Conservation (phyloP, 768 basidiomycete genomes). For the Trametes sanguinea region DNA sequence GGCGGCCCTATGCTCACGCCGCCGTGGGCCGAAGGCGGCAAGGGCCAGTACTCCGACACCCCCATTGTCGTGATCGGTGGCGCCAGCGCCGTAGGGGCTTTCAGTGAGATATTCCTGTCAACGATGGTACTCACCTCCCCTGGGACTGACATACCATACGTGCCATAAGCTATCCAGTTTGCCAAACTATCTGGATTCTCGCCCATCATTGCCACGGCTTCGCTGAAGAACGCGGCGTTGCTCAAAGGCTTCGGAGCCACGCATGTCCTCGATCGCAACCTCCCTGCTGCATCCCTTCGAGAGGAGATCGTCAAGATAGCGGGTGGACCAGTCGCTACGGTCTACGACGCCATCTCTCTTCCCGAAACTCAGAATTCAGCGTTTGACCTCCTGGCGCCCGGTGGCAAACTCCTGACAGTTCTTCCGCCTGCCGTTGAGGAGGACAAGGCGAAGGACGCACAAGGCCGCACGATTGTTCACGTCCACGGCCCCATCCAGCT, state of each 20-base stretch:
- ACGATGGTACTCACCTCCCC: too few species aligned
- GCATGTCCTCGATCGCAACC: constrained; percentile 31
- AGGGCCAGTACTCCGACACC: constrained; percentile 28
- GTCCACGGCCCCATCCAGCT: constrained; percentile 33
- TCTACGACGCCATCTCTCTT: constrained; percentile 25
- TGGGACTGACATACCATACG: too few species aligned
- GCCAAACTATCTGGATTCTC: too few species aligned
- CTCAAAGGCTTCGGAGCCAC: constrained; percentile 28
- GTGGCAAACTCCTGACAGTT: constrained; percentile 24
- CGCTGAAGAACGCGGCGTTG: constrained; percentile 24
- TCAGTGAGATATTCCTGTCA: constrained; percentile 20
- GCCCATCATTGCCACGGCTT: too few species aligned
- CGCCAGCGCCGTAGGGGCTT: constrained; percentile 29
- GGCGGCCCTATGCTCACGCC: constrained; percentile 26
- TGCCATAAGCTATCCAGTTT: too few species aligned
- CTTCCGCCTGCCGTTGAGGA: not conserved
- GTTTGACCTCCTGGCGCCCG: constrained; percentile 26
- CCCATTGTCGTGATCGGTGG: constrained; percentile 34
- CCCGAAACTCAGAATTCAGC: constrained; percentile 26
- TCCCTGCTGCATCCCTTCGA: constrained; percentile 4
- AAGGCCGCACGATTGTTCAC: constrained; percentile 50
- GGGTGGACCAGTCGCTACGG: constrained; percentile 21
- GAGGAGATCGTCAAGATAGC: constrained; percentile 24
- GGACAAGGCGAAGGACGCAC: constrained; percentile 27
- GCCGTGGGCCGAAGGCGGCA: constrained; percentile 31